phyloP scores from a whole-genome alignment of 306 rosid genomes.

The Citrullus amarus region DNA sequence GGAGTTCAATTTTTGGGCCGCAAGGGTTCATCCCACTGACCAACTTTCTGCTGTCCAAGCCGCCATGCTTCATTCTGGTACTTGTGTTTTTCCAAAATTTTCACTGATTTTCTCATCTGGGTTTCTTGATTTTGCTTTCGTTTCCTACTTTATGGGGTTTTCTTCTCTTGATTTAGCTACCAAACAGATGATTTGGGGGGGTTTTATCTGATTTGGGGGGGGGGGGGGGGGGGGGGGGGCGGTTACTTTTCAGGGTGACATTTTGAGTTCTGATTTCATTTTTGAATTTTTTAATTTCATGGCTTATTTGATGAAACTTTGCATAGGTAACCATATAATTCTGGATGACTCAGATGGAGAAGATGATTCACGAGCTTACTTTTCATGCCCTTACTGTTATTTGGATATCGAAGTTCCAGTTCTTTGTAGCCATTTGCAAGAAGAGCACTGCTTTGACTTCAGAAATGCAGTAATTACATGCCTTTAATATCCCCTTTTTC shows the following conservation, averaged over 20 bases:
- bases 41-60: constrained; percentile 54
- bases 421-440: constrained; percentile 61
- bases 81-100: not conserved
- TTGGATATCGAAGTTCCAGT: constrained; percentile 51
- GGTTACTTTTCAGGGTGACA: not conserved
- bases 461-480: constrained; percentile 47
- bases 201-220: not conserved
- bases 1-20: constrained; percentile 68
- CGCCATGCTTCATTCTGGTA: constrained; percentile 65
- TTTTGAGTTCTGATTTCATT: not conserved
- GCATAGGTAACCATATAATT: constrained; percentile 14
- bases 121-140: not conserved
- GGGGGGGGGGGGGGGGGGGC: not conserved
- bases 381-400: constrained; percentile 85
- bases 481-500: not conserved
- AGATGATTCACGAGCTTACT: constrained; percentile 35
- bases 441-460: constrained; percentile 69
- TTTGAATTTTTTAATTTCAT: not conserved
- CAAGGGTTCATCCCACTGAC: constrained; percentile 37
- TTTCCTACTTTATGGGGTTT: not conserved
- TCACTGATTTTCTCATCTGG: not conserved
- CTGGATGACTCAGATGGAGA: constrained; percentile 49
- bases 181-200: not conserved
- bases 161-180: not conserved
- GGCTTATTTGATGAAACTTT: not conserved